These are phyloP conservation scores for Crithidia brevicula DNA, from an alignment of 208 protist genomes.

Conservation along the genomic window DNA sequence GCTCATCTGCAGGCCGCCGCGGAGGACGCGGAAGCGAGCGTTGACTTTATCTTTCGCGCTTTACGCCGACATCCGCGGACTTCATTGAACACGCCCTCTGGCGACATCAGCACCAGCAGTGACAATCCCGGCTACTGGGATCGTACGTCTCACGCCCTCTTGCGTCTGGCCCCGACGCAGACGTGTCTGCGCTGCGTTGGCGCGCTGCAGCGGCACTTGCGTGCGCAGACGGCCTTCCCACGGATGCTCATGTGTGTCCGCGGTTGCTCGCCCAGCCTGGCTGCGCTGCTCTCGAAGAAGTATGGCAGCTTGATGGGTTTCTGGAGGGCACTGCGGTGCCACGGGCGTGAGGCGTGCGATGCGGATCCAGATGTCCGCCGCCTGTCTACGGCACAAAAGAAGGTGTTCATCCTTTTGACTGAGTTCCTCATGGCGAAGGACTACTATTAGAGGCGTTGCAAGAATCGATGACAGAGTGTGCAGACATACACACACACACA, in stretches of 20 bases:
- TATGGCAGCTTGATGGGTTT: conserved; percentile 61
- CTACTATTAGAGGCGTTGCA: conserved; percentile 39
- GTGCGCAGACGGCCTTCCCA: conserved; percentile 65
- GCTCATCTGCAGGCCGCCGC: too few species aligned
- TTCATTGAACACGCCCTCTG: not conserved
- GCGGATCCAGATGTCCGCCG: conserved; percentile 46
- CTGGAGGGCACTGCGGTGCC: conserved; percentile 44
- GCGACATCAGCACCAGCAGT: not conserved
- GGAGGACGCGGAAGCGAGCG: not conserved
- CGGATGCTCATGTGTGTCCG: conserved; percentile 81
- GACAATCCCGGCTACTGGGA: too few species aligned
- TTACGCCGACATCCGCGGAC: not conserved
- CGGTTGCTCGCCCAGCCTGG: conserved; percentile 63
- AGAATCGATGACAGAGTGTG: not conserved
- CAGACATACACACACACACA: too few species aligned
- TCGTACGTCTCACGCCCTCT: conserved; percentile 1
- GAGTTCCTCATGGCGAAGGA: conserved; percentile 74
- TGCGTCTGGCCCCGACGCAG: conserved; percentile 21
- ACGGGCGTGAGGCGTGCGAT: conserved; percentile 56
- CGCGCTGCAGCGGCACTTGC: conserved; percentile 40
- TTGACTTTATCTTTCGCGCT: not conserved
- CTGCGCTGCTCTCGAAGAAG: conserved; percentile 44
- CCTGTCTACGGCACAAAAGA: conserved; percentile 62
- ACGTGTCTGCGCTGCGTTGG: conserved; percentile 29
- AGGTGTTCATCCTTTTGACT: conserved; percentile 67